These are phyloP conservation scores for Opeltia flavorubescens DNA, from an alignment of 495 filamentous ascomycete species.

Conservation along the genomic window DNA sequence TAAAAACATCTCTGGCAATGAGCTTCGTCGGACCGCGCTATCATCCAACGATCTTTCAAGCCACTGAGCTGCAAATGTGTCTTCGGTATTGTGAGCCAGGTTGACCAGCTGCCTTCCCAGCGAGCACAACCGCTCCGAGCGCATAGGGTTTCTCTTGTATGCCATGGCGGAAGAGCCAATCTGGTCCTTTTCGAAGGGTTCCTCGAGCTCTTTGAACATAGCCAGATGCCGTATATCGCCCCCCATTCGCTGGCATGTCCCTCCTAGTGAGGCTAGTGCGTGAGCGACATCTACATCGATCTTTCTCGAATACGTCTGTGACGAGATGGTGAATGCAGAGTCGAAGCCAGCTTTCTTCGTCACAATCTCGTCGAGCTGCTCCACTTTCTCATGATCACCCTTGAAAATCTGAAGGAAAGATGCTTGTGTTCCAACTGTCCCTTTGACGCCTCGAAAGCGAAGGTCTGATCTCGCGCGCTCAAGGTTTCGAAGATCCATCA, in stretches of 20 bases:
- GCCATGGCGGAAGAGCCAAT: constrained; percentile 39
- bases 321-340: constrained; percentile 57
- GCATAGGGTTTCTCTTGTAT: constrained; percentile 73
- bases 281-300: constrained; percentile 72
- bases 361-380: constrained; percentile 57
- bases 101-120: constrained; percentile 58
- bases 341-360: constrained; percentile 75
- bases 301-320: constrained; percentile 74
- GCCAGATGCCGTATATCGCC: constrained; percentile 72
- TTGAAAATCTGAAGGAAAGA: constrained; percentile 75
- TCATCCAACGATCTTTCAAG: constrained; percentile 47
- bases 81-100: constrained; percentile 50
- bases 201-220: constrained; percentile 70
- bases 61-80: constrained; percentile 83
- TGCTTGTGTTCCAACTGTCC: constrained; percentile 66
- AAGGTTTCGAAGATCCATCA: constrained; percentile 75
- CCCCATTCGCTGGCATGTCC: constrained; percentile 62
- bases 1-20: constrained; percentile 71
- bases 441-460: constrained; percentile 72
- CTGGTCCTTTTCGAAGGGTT: constrained; percentile 76
- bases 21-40: constrained; percentile 51
- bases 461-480: constrained; percentile 60
- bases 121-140: constrained; percentile 67
- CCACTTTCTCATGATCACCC: constrained; percentile 58
- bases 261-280: constrained; percentile 68